These are phyloP conservation scores for Hordeum marinum DNA, from an alignment of 176 grass and related monocot species.

Conservation along the genomic window DNA sequence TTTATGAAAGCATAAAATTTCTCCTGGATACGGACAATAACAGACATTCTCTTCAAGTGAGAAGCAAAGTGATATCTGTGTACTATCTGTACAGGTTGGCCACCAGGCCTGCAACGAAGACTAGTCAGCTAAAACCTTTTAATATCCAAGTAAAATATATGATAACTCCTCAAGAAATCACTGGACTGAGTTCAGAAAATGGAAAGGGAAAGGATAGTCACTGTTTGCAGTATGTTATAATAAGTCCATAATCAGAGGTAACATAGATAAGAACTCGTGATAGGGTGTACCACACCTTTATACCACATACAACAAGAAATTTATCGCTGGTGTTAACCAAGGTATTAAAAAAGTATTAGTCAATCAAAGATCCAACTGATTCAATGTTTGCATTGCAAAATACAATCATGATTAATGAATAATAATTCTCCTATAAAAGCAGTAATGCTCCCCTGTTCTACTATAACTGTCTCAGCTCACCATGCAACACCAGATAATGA, in stretches of 20 bases:
- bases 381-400: not conserved
- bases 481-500: not conserved
- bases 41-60: constrained; percentile 99
- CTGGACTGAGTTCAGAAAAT: not conserved
- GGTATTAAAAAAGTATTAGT: not conserved
- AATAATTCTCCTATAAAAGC: not conserved
- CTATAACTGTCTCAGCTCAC: not conserved
- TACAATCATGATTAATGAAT: not conserved
- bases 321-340: not conserved
- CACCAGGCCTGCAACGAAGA: constrained; percentile 63
- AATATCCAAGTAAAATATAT: not conserved
- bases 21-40: constrained; percentile 83
- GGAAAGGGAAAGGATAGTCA: not conserved
- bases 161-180: not conserved
- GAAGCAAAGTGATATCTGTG: constrained; percentile 99
- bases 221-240: not conserved
- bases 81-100: constrained; percentile 88
- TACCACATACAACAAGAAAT: not conserved
- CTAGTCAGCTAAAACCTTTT: not conserved
- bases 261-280: not conserved
- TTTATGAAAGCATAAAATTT: constrained; percentile 91
- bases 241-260: not conserved
- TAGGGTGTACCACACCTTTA: not conserved
- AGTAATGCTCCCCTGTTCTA: not conserved
- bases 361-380: not conserved